Evolutionary conservation across 2,329 filamentous ascomycete genomes (phyloP).

Genomic region (Fusarium guadeloupense): DNA sequence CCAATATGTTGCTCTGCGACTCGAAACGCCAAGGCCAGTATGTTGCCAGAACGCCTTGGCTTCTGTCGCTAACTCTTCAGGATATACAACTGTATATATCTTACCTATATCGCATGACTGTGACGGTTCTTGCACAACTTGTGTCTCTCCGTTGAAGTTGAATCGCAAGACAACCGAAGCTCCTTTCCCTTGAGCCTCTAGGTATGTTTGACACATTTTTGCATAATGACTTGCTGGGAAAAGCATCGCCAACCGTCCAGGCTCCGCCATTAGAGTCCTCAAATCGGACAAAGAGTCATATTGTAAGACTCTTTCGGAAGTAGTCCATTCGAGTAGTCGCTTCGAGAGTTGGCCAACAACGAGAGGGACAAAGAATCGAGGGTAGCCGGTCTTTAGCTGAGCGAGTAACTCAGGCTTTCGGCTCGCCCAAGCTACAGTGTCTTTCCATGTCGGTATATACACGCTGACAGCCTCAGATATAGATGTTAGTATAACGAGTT

Average conservation of each 20-base stretch:
- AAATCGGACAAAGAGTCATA: not conserved
- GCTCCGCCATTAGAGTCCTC: not conserved
- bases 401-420: conserved; percentile 33
- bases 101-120: not conserved
- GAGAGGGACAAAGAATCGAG: conserved; percentile 42
- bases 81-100: conserved; percentile 31
- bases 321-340: conserved; percentile 29
- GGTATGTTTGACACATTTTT: conserved; percentile 25
- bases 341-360: conserved; percentile 34
- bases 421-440: conserved; percentile 39
- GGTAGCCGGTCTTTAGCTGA: conserved; percentile 42
- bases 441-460: conserved; percentile 44
- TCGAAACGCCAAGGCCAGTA: conserved; percentile 44
- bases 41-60: conserved; percentile 47
- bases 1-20: conserved; percentile 42
- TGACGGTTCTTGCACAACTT: not conserved
- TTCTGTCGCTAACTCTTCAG: conserved; percentile 20
- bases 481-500: not conserved
- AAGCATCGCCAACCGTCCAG: conserved; percentile 12
- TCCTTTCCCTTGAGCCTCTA: conserved; percentile 8
- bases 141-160: conserved; percentile 4
- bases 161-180: conserved; percentile 5
- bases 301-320: not conserved
- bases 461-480: conserved; percentile 42
- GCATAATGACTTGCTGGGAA: conserved; percentile 29